Conservation (phyloP, 805 yeast species). For the Wickerhamiella kurtzmanii region DNA sequence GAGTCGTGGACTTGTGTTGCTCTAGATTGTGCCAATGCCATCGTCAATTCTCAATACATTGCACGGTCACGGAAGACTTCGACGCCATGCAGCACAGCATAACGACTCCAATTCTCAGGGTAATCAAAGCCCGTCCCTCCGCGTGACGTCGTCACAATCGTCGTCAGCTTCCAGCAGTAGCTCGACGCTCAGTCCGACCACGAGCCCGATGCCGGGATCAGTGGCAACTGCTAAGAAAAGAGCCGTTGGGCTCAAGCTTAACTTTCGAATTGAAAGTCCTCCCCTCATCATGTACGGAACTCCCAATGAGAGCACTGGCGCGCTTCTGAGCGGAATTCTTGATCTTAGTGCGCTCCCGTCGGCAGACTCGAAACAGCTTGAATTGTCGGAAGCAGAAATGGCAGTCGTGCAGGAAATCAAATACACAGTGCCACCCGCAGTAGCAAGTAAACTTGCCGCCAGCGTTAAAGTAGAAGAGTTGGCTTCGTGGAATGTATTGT, state of each 20-base stretch:
- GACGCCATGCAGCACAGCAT: background rate
- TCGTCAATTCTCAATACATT: constrained; percentile 2
- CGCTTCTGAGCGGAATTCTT: constrained; percentile 69
- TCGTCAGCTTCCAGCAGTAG: background rate
- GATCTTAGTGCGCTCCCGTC: constrained; percentile 26
- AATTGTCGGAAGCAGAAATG: constrained; percentile 16
- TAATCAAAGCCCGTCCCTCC: background rate
- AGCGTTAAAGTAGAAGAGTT: constrained; percentile 34
- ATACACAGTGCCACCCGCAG: constrained; percentile 12
- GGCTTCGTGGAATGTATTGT: constrained; percentile 80
- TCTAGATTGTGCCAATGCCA: background rate
- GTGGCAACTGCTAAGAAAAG: background rate
- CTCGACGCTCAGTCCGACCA: background rate
- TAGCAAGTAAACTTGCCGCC: constrained; percentile 13
- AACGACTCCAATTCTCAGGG: background rate
- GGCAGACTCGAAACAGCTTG: constrained; percentile 39
- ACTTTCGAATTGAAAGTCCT: constrained; percentile 57
- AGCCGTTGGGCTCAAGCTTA: constrained; percentile 1
- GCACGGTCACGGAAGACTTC: constrained; percentile 1
- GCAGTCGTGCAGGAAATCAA: constrained; percentile 53
- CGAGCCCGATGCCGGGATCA: background rate
- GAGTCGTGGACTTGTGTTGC: too few species aligned
- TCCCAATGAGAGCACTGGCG: constrained; percentile 69
- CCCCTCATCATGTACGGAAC: constrained; percentile 78
- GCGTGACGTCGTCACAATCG: background rate